Evolutionary conservation across 2,329 filamentous ascomycete species (phyloP).

Genomic region (Epichloe glyceriae): DNA sequence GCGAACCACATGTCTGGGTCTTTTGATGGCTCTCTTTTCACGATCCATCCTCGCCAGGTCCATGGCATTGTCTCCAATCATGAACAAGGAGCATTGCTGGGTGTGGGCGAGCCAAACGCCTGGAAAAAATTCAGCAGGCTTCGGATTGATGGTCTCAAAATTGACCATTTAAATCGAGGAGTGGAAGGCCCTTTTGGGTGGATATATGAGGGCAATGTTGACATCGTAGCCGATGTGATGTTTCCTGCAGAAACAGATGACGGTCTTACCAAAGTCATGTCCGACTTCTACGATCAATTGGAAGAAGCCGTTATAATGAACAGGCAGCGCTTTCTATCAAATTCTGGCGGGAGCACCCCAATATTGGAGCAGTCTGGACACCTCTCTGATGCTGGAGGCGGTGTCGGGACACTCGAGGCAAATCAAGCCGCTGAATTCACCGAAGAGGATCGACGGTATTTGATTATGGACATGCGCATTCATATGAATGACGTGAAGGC

Average conservation of each 20-base stretch:
- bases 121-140: slow-evolving; percentile 97
- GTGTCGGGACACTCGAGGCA: slow-evolving; percentile 4
- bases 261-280: slow-evolving; percentile 84
- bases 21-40: slow-evolving; percentile 91
- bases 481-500: slow-evolving; percentile 92
- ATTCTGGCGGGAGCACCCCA: slow-evolving; percentile 20
- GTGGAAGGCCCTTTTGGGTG: slow-evolving; percentile 91
- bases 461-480: slow-evolving; percentile 90
- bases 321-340: slow-evolving; percentile 48
- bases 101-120: slow-evolving; percentile 50
- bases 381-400: slow-evolving; percentile 17
- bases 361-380: slow-evolving; percentile 19
- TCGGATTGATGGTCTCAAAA: slow-evolving; percentile 83
- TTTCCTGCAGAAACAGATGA: slow-evolving; percentile 81
- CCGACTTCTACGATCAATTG: slow-evolving; percentile 92
- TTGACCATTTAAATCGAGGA: slow-evolving; percentile 89
- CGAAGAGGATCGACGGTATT: slow-evolving; percentile 57
- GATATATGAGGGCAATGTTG: slow-evolving; percentile 95
- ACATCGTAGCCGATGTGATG: slow-evolving; percentile 92
- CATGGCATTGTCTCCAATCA: slow-evolving; percentile 59
- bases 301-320: slow-evolving; percentile 83
- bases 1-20: slow-evolving; percentile 94
- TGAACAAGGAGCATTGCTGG: slow-evolving; percentile 39
- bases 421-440: slow-evolving; percentile 7
- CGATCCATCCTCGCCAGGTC: slow-evolving; percentile 85